These are phyloP conservation scores for Opeltia flavorubescens DNA, from an alignment of 495 filamentous ascomycete species.

Conservation along the genomic window DNA sequence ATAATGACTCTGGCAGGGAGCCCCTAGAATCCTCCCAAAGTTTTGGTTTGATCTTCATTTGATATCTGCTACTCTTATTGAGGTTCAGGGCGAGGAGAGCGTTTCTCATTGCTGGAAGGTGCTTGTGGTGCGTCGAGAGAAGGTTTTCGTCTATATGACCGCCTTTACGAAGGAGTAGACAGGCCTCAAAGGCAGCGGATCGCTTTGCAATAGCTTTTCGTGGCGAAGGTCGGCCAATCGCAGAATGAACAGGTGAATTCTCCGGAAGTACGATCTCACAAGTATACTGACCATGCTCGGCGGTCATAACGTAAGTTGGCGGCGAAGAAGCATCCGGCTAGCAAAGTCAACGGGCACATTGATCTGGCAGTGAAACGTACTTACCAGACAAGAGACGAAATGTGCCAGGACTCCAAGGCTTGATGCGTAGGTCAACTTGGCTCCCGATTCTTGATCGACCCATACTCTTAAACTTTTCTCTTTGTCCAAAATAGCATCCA, in stretches of 20 bases:
- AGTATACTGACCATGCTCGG: constrained; percentile 45
- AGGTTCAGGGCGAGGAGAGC: constrained; percentile 71
- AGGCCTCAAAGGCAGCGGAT: constrained; percentile 80
- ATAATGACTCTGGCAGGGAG: constrained; percentile 41
- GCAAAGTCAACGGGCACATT: constrained; percentile 4
- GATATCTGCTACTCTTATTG: constrained; percentile 59
- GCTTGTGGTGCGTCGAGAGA: constrained; percentile 56
- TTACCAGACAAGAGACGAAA: constrained; percentile 44
- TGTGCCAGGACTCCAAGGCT: constrained; percentile 52
- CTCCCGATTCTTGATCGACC: constrained; percentile 52
- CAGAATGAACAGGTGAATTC: constrained; percentile 52
- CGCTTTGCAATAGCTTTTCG: constrained; percentile 75
- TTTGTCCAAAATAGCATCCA: constrained; percentile 39
- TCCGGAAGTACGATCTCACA: constrained; percentile 77
- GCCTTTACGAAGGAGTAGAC: constrained; percentile 50
- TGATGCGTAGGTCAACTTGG: constrained; percentile 65
- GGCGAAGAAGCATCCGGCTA: constrained; percentile 43
- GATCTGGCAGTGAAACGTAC: constrained; percentile 13
- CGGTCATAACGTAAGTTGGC: constrained; percentile 48
- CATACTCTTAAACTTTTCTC: constrained; percentile 43
- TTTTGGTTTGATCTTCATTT: constrained; percentile 63
- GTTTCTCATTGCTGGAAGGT: constrained; percentile 75
- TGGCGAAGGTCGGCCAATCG: constrained; percentile 42
- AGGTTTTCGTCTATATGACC: constrained; percentile 60
- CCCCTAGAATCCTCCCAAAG: constrained; percentile 51